Conservation (phyloP, 306 rosid species). For the Cyamopsis tetragonoloba region DNA sequence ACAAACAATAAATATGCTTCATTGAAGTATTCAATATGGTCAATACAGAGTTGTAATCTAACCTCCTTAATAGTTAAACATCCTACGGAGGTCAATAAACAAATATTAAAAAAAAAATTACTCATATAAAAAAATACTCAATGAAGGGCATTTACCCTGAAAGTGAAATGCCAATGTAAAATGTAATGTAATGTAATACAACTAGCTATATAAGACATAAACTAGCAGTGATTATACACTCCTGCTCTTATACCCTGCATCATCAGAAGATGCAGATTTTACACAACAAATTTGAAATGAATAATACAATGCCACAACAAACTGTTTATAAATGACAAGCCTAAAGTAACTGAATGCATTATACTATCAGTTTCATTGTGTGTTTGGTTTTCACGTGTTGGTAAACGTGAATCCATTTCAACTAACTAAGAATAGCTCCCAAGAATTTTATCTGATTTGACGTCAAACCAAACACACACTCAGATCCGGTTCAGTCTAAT, state of each 20-base stretch:
- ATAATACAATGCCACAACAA: slow-evolving; percentile 1
- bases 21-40: slow-evolving; percentile 20
- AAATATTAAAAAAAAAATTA: no score
- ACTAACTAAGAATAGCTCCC: no score
- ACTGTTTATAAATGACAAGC: not conserved
- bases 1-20: not conserved
- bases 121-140: slow-evolving; percentile 23
- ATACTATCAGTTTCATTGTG: no score
- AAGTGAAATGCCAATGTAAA: slow-evolving; percentile 27
- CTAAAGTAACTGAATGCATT: not conserved
- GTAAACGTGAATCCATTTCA: no score
- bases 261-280: slow-evolving; percentile 7
- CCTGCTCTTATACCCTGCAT: slow-evolving; percentile 16
- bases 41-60: not conserved
- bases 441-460: no score
- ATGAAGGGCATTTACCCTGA: slow-evolving; percentile 24
- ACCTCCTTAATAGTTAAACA: slow-evolving; percentile 15
- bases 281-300: slow-evolving; percentile 30
- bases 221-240: slow-evolving; percentile 17
- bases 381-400: no score
- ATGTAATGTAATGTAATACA: not conserved
- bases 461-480: no score
- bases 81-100: slow-evolving; percentile 13
- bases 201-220: not conserved
- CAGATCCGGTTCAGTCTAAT: slow-evolving; percentile 25